Conservation (phyloP, 208 protist genomes). For the Porcisia hertigi region DNA sequence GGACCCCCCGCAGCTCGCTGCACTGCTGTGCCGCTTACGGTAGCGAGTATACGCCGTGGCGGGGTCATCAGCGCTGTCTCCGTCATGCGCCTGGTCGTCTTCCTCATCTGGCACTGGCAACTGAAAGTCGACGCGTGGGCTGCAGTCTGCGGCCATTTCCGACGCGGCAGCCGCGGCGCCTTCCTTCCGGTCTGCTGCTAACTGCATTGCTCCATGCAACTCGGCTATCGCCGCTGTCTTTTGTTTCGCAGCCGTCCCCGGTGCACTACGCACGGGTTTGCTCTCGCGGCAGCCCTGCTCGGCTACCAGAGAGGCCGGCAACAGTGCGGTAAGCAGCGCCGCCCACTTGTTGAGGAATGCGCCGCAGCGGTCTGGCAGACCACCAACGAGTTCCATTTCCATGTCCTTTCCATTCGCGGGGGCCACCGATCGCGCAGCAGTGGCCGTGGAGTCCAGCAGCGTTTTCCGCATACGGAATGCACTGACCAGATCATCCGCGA, state of each 20-base stretch:
- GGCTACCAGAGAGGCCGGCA: conserved; percentile 19
- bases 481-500: conserved; percentile 75
- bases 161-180: background rate
- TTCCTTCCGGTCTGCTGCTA: background rate
- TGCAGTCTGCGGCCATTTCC: background rate
- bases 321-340: conserved; percentile 32
- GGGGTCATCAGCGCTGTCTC: background rate
- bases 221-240: background rate
- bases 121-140: conserved; percentile 12
- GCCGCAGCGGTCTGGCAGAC: conserved; percentile 19
- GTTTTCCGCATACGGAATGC: conserved; percentile 63
- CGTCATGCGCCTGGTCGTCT: background rate
- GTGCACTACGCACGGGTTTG: background rate
- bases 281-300: conserved; percentile 1
- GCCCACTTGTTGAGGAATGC: conserved; percentile 31
- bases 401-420: conserved; percentile 2
- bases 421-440: background rate
- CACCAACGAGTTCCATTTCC: background rate
- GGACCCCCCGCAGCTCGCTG: background rate
- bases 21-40: conserved; percentile 19
- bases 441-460: conserved; percentile 8
- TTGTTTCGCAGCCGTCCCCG: background rate
- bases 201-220: background rate
- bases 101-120: conserved; percentile 8
- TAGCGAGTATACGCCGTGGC: background rate